Percentiles rank a stretch among this genome's conserved stretches.
These are phyloP conservation scores for Perilla frutescens DNA, from an alignment of 257 asterid genomes.

Conservation along the genomic window DNA sequence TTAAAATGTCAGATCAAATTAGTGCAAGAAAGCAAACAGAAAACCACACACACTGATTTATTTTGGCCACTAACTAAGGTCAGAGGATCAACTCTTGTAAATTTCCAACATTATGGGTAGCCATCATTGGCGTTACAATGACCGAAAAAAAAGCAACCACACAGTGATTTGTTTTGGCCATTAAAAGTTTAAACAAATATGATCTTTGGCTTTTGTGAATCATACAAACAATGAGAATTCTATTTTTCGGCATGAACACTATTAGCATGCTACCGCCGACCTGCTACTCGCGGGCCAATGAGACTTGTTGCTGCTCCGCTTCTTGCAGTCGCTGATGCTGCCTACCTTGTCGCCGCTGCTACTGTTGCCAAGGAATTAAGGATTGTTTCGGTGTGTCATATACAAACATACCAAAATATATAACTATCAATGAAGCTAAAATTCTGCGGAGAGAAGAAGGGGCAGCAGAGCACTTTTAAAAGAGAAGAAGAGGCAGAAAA, in stretches of 20 bases:
- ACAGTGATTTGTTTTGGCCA: not conserved
- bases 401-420: too few species aligned
- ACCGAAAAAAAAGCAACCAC: constrained; percentile 10
- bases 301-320: too few species aligned
- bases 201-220: not conserved
- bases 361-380: too few species aligned
- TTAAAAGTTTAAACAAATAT: not conserved
- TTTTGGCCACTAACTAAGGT: not conserved
- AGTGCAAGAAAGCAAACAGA: constrained; percentile 9
- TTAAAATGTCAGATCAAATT: constrained; percentile 5
- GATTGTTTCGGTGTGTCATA: too few species aligned
- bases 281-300: too few species aligned
- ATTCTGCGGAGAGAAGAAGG: too few species aligned
- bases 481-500: too few species aligned
- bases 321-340: too few species aligned
- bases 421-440: too few species aligned
- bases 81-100: not conserved
- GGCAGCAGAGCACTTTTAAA: too few species aligned
- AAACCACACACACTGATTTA: not conserved
- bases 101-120: constrained; percentile 8
- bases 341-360: too few species aligned
- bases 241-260: not conserved
- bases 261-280: not conserved
- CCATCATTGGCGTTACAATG: not conserved
- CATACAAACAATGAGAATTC: not conserved